A percentile compares a stretch with the other conserved stretches of the same genome.
These are phyloP conservation scores for Chlorella variabilis DNA, from an alignment of 163 green algal species.

Conservation along the genomic window DNA sequence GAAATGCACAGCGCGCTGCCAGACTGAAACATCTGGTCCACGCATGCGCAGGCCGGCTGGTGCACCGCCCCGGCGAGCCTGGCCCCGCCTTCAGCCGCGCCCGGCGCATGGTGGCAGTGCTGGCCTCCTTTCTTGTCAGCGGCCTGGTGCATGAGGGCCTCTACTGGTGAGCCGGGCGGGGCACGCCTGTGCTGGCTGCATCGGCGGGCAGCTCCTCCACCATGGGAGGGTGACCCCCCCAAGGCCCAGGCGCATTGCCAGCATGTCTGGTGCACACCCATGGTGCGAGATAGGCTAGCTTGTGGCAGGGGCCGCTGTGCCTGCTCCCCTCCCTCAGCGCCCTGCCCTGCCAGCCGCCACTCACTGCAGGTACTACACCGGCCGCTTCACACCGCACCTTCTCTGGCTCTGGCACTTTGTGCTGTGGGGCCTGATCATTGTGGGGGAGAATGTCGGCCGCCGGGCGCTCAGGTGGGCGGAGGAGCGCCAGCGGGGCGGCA, in stretches of 20 bases:
- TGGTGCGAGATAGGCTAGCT: no score
- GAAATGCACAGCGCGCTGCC: background rate
- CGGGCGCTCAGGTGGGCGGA: background rate
- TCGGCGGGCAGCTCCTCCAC: background rate
- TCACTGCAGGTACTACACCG: constrained; percentile 1
- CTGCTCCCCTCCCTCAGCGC: no score
- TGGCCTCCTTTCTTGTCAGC: constrained; percentile 42
- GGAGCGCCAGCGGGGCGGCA: background rate
- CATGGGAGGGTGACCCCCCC: background rate
- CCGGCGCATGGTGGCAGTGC: constrained; percentile 23
- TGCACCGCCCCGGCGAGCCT: background rate
- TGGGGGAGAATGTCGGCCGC: constrained; percentile 2
- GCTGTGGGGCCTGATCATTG: background rate
- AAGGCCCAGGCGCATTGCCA: no score
- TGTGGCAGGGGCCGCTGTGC: no score
- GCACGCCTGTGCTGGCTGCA: no score
- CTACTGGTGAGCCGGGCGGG: constrained; percentile 41
- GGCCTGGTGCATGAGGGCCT: constrained; percentile 53
- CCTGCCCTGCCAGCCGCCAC: background rate
- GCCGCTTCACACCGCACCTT: background rate
- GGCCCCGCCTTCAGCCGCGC: background rate
- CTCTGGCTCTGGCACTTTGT: constrained; percentile 31
- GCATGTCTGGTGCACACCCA: no score
- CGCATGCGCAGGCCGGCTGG: constrained; percentile 15
- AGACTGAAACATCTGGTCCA: background rate